These are phyloP conservation scores for Amyloporia xantha DNA, from an alignment of 768 basidiomycete genomes.

Conservation along the genomic window DNA sequence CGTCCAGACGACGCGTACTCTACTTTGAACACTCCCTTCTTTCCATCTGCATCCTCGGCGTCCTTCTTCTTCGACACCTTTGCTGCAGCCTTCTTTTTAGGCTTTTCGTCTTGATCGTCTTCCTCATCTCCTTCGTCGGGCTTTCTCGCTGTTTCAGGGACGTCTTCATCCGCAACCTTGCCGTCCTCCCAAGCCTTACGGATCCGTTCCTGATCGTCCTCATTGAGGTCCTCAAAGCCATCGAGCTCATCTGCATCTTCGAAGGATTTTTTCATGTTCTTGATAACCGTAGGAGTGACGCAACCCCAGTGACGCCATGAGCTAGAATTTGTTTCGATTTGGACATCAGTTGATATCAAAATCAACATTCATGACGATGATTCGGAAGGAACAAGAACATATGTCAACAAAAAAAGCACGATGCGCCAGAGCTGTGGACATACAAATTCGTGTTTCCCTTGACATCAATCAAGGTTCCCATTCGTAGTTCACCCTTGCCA, in stretches of 20 bases:
- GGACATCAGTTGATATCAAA: no score
- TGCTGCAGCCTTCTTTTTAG: conserved; percentile 20
- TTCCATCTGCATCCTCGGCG: conserved; percentile 24
- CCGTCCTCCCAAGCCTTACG: conserved; percentile 70
- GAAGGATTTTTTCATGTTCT: conserved; percentile 62
- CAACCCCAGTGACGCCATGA: conserved; percentile 93
- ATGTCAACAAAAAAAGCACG: conserved; percentile 3
- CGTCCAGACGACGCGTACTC: conserved; percentile 26
- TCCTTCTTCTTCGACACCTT: conserved; percentile 20
- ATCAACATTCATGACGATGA: background rate
- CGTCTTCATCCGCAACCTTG: conserved; percentile 76
- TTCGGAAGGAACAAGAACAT: background rate
- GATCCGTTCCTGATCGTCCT: conserved; percentile 67
- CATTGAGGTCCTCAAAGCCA: conserved; percentile 69
- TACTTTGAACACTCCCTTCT: conserved; percentile 29
- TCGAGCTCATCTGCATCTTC: conserved; percentile 65
- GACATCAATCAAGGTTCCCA: conserved; percentile 73
- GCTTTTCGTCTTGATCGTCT: conserved; percentile 37
- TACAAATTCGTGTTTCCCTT: conserved; percentile 65
- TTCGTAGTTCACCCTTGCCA: conserved; percentile 61
- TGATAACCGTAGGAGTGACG: conserved; percentile 58
- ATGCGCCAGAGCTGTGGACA: conserved; percentile 16
- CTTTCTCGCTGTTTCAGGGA: conserved; percentile 69
- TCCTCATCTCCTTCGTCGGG: conserved; percentile 35
- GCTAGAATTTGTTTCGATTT: conserved; percentile 31